These are phyloP conservation scores for Claviceps africana DNA, from an alignment of 2,329 filamentous ascomycete genomes.

Conservation along the genomic window DNA sequence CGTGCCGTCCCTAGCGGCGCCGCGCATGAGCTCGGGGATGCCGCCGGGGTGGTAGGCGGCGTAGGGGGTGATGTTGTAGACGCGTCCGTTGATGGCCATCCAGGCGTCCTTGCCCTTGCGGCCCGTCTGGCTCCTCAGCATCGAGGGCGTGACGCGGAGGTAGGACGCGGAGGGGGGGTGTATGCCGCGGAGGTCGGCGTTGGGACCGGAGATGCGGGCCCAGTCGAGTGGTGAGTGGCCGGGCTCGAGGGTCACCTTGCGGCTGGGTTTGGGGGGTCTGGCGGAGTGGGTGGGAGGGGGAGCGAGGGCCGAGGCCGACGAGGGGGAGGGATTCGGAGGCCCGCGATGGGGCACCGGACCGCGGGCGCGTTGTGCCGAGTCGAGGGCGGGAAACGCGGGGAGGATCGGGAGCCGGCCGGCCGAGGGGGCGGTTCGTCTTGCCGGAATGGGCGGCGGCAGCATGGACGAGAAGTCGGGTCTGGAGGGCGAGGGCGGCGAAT, in stretches of 20 bases:
- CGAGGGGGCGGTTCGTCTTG: constrained; percentile 16
- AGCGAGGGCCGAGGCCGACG: constrained; percentile 30
- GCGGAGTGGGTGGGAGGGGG: constrained; percentile 40
- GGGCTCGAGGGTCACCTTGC: constrained; percentile 70
- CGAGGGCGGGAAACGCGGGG: constrained; percentile 33
- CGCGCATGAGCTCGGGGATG: constrained; percentile 54
- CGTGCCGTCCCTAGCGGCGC: constrained; percentile 47
- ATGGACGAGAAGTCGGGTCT: not conserved
- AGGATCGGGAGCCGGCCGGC: constrained; percentile 19
- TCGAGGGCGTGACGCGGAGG: constrained; percentile 67
- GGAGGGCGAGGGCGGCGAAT: not conserved
- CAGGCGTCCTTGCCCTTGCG: constrained; percentile 77
- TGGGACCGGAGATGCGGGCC: constrained; percentile 60
- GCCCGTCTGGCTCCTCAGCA: constrained; percentile 66
- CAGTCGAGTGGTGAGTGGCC: constrained; percentile 94
- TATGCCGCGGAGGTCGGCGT: constrained; percentile 53
- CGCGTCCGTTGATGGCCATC: constrained; percentile 77
- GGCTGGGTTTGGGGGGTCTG: constrained; percentile 41
- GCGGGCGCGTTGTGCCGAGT: constrained; percentile 37
- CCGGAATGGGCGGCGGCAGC: constrained; percentile 17
- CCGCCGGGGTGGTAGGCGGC: constrained; percentile 83
- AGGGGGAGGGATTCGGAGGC: constrained; percentile 9
- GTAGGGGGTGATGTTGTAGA: constrained; percentile 91
- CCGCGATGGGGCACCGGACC: constrained; percentile 29
- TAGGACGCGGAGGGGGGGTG: constrained; percentile 32